phyloP scores from a whole-genome alignment of 495 filamentous ascomycete species.

The Xylaria flabelliformis region DNA sequence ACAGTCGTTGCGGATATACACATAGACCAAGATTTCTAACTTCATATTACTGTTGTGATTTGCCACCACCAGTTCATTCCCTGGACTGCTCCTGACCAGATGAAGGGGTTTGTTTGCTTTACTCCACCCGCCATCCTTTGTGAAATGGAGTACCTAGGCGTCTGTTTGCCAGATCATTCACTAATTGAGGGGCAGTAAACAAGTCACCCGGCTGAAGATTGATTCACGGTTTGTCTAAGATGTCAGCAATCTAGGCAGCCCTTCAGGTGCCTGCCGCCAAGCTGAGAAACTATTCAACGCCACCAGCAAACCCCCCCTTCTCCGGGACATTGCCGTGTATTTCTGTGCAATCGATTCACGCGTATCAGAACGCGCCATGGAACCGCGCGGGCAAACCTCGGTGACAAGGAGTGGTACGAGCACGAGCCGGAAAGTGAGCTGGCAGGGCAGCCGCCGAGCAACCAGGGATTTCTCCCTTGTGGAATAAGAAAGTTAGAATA shows the following conservation, averaged over 20 bases:
- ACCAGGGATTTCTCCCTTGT: not conserved
- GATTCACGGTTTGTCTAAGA: not conserved
- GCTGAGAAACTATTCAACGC: not conserved
- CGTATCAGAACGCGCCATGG: not conserved
- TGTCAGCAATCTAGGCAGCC: not conserved
- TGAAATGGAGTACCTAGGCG: not conserved
- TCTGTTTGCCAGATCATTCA: not conserved
- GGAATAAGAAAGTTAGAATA: not conserved
- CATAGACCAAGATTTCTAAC: too few species aligned
- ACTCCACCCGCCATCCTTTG: not conserved
- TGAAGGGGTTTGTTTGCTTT: not conserved
- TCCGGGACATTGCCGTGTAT: not conserved
- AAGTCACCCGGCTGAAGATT: not conserved
- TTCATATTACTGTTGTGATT: not conserved
- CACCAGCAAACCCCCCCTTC: not conserved
- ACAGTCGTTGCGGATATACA: too few species aligned
- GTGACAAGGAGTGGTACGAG: not conserved
- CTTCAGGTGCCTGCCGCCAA: not conserved
- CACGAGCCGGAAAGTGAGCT: not conserved
- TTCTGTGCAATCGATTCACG: not conserved
- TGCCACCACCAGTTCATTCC: not conserved
- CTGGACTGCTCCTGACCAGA: not conserved
- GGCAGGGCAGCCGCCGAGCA: not conserved
- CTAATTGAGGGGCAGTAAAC: not conserved
- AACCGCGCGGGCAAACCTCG: not conserved